A percentile compares a stretch with the other conserved stretches of the same genome.
phyloP scores from a whole-genome alignment of 495 filamentous ascomycete genomes.

The Daldinia childiae region DNA sequence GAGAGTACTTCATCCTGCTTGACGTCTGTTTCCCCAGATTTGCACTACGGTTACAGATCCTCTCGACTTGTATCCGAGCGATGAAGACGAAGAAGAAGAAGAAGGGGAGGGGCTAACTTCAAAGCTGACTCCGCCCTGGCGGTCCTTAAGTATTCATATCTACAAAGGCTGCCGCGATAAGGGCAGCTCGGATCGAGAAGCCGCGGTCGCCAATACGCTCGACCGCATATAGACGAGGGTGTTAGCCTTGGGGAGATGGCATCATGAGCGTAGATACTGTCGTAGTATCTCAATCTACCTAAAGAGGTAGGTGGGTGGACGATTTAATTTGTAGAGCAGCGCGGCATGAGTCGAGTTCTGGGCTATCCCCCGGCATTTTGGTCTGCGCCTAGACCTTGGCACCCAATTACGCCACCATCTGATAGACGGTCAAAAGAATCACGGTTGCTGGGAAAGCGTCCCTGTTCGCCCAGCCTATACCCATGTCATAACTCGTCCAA shows the following conservation, averaged over 20 bases:
- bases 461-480: conserved; percentile 29
- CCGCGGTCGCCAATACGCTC: conserved; percentile 21
- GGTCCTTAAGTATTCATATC: conserved; percentile 32
- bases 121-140: conserved; percentile 3
- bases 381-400: conserved; percentile 41
- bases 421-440: conserved; percentile 24
- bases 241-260: conserved; percentile 29
- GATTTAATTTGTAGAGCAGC: conserved; percentile 37
- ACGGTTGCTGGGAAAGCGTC: conserved; percentile 15
- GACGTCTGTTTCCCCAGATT: conserved; percentile 16
- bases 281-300: conserved; percentile 42
- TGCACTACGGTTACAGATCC: conserved; percentile 14
- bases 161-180: conserved; percentile 6
- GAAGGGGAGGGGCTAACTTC: not conserved
- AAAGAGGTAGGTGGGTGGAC: conserved; percentile 39
- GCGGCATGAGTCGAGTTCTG: conserved; percentile 36
- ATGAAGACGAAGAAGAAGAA: conserved; percentile 6
- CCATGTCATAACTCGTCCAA: conserved; percentile 14
- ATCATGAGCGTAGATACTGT: conserved; percentile 45
- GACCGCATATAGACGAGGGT: conserved; percentile 37
- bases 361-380: conserved; percentile 32
- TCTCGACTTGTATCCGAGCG: conserved; percentile 19
- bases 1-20: conserved; percentile 43
- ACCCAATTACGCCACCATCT: conserved; percentile 22
- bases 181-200: conserved; percentile 37